phyloP scores from a whole-genome alignment of 805 yeast species.

The Candida boidinii region DNA sequence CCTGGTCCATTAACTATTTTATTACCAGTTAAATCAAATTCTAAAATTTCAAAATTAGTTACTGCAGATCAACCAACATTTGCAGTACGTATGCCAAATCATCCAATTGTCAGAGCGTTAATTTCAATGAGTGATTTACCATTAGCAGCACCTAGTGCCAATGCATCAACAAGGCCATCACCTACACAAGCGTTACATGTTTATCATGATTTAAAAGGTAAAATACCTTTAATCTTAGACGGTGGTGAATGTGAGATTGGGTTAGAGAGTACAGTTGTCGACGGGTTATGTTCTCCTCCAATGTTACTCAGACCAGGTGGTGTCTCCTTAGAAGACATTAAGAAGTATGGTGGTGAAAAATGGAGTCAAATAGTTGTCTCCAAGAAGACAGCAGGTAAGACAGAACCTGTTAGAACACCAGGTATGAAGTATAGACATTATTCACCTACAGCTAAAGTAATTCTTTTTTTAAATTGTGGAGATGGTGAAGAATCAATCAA shows the following conservation, averaged over 20 bases:
- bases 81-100: slow-evolving; percentile 84
- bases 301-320: slow-evolving; percentile 93
- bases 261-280: slow-evolving; percentile 89
- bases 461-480: slow-evolving; percentile 46
- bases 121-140: slow-evolving; percentile 82
- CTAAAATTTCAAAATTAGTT: slow-evolving; percentile 60
- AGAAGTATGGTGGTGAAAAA: slow-evolving; percentile 48
- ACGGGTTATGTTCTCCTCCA: slow-evolving; percentile 82
- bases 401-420: slow-evolving; percentile 80
- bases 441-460: slow-evolving; percentile 81
- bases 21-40: slow-evolving; percentile 45
- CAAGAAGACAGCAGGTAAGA: slow-evolving; percentile 51
- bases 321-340: slow-evolving; percentile 69
- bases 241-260: slow-evolving; percentile 90
- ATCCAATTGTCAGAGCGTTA: slow-evolving; percentile 85
- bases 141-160: slow-evolving; percentile 96
- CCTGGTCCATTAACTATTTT: slow-evolving; percentile 94
- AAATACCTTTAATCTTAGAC: slow-evolving; percentile 77
- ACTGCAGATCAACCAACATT: slow-evolving; percentile 86
- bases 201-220: slow-evolving; percentile 65
- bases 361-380: slow-evolving; percentile 65
- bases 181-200: slow-evolving; percentile 90
- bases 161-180: slow-evolving; percentile 91
- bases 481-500: slow-evolving; percentile 30
- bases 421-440: slow-evolving; percentile 98